A percentile compares a stretch with the other conserved stretches of the same genome.
Conservation (phyloP, 176 grass and related monocot species). For the Oryza coarctata region DNA sequence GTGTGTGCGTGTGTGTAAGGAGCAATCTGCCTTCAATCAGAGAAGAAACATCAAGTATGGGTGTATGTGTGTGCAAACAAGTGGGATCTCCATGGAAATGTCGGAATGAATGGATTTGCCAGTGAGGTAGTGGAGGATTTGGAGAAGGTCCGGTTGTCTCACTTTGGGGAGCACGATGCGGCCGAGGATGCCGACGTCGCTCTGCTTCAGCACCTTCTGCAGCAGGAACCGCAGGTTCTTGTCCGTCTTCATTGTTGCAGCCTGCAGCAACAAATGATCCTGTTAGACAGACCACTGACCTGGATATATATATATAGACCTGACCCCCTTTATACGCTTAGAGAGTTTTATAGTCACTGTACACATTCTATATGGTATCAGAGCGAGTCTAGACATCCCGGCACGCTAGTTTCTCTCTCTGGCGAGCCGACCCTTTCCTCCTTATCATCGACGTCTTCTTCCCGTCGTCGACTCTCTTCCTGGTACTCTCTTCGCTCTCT, state of each 20-base stretch:
- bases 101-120: neutral
- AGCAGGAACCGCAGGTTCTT: slow-evolving; percentile 84
- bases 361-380: no score
- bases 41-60: neutral
- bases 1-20: neutral
- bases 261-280: slow-evolving; percentile 51
- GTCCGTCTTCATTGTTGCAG: slow-evolving; percentile 48
- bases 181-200: slow-evolving; percentile 82
- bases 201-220: slow-evolving; percentile 98
- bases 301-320: no score
- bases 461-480: no score
- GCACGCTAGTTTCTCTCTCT: no score
- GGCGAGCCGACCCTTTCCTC: no score
- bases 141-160: slow-evolving; percentile 34
- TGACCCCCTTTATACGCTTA: no score
- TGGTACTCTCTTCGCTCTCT: no score
- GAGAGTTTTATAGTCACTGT: no score
- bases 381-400: no score
- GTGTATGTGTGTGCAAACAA: slow-evolving; percentile 5
- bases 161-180: slow-evolving; percentile 98
- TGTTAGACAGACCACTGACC: no score
- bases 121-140: slow-evolving; percentile 20
- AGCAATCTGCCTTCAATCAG: neutral
- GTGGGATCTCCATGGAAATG: neutral
- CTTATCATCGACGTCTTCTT: no score